These are phyloP conservation scores for Puccinia horiana DNA, from an alignment of 1,284 basidiomycete genomes.

Conservation along the genomic window DNA sequence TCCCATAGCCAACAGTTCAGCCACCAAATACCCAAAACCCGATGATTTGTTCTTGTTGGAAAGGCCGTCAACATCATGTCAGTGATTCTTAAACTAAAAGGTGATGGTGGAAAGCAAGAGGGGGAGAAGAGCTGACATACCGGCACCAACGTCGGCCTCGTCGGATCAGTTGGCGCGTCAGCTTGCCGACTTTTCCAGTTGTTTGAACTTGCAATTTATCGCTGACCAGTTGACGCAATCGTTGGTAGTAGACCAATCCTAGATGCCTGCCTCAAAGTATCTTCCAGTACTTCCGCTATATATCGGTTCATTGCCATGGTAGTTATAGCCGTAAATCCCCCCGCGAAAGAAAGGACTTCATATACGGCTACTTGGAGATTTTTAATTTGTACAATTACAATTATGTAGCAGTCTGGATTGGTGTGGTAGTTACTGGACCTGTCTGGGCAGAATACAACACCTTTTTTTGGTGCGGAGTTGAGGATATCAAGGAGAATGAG, in stretches of 20 bases:
- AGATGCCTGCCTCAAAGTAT: constrained; percentile 98
- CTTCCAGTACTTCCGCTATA: constrained; percentile 98
- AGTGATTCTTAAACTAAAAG: neutral
- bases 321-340: constrained; percentile 99
- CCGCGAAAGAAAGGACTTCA: no score
- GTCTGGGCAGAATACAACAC: no score
- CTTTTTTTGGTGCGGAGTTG: no score
- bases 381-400: no score
- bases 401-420: no score
- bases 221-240: constrained; percentile 97
- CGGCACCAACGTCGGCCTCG: constrained; percentile 63
- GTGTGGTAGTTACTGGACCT: no score
- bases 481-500: no score
- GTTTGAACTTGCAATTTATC: constrained; percentile 99
- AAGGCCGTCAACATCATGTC: constrained; percentile 65
- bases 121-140: constrained; percentile 66
- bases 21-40: constrained; percentile 61
- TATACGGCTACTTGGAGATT: no score
- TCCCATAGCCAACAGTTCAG: constrained; percentile 66
- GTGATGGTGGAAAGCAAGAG: constrained; percentile 52
- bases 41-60: constrained; percentile 48
- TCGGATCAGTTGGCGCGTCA: constrained; percentile 91
- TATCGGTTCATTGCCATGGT: constrained; percentile 99
- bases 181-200: constrained; percentile 90
- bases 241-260: constrained; percentile 99